Percentiles rank a stretch among this genome's conserved stretches.
Evolutionary conservation across 805 yeast species (phyloP).

Genomic region (Suhomyces sp.): DNA sequence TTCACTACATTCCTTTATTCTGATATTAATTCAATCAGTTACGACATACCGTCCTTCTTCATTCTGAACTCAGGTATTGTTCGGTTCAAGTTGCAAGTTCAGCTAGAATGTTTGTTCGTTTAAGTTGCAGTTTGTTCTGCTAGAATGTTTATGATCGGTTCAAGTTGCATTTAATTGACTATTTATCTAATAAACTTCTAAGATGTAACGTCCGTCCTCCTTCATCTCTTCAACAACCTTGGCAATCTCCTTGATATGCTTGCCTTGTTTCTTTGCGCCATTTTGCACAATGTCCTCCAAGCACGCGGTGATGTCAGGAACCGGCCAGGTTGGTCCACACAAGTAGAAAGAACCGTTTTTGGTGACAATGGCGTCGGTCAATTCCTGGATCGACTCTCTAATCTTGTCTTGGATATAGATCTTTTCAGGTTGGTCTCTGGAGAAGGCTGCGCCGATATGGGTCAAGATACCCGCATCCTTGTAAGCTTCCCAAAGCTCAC

Average conservation of each 20-base stretch:
- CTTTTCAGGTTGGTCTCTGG: conserved; percentile 94
- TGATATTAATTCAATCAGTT: too few relatives aligned
- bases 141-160: too few relatives aligned
- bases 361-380: conserved; percentile 74
- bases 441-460: conserved; percentile 95
- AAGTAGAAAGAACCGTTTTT: conserved; percentile 88
- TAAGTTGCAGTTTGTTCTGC: too few relatives aligned
- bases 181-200: conserved; percentile 56
- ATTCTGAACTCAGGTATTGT: too few relatives aligned
- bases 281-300: conserved; percentile 72
- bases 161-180: too few relatives aligned
- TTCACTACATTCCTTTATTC: too few relatives aligned
- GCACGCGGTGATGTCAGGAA: conserved; percentile 91
- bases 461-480: conserved; percentile 89
- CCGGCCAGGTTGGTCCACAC: conserved; percentile 99
- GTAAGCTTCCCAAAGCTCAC: conserved; percentile 97
- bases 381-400: conserved; percentile 65
- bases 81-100: too few relatives aligned
- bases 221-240: conserved; percentile 89
- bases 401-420: conserved; percentile 93
- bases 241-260: conserved; percentile 61
- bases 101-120: too few relatives aligned
- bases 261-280: conserved; percentile 68
- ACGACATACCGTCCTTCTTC: too few relatives aligned
- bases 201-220: conserved; percentile 85